Base-by-base conservation (phyloP, 306 rosid genomes). In the Cucurbita moschata region DNA sequence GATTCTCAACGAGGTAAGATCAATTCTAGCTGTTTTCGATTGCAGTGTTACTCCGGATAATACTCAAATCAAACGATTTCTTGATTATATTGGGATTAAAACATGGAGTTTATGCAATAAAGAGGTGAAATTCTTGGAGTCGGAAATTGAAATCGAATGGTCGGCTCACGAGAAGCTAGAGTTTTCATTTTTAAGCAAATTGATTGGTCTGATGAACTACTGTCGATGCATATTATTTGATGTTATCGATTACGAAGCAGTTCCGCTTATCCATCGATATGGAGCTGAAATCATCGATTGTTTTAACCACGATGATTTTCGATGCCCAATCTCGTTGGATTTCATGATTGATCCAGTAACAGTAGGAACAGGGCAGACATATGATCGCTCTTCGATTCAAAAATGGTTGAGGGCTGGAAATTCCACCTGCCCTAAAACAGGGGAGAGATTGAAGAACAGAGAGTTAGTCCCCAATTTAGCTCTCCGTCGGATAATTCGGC, bases 331-430 rank as follows among this genome's bases (percentile, higher is more conserved):
- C 47, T 81, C 98, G 18, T 67, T 94, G 8, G 97, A 94, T 30
- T 61, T 89, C 75, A 91, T 94, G 96, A 74, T 44, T 64, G 97
- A 94, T 77, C 97, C 99, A 0, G 96, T 94, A 76, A 89, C 91
- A 0, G 74, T 94, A 11, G 77, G 79, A 60, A 87, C 99, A 1
- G 96, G 99, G 71, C 99, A 94, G 1, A 89, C 84, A 30, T 94
- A 94, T 44, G 99, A 94, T 77, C 95, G 96, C 4, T 69, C 86
- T 8, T 94, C 97, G n/a, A 94, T 94, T 82, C 71, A 78, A 57
- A 91, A 84, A 68, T 94, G 97, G 99, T 87, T 94, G 16, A 74
- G 55, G 14, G 76, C 87, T 11, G 97, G 88, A 23, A 89, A 88
- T 52, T 52, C 68, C 11, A 85, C 12, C 8, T 94, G 99, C 75